These are phyloP conservation scores for Eugenia klotzschiana DNA, from an alignment of 441 rosid species.

Conservation along the genomic window DNA sequence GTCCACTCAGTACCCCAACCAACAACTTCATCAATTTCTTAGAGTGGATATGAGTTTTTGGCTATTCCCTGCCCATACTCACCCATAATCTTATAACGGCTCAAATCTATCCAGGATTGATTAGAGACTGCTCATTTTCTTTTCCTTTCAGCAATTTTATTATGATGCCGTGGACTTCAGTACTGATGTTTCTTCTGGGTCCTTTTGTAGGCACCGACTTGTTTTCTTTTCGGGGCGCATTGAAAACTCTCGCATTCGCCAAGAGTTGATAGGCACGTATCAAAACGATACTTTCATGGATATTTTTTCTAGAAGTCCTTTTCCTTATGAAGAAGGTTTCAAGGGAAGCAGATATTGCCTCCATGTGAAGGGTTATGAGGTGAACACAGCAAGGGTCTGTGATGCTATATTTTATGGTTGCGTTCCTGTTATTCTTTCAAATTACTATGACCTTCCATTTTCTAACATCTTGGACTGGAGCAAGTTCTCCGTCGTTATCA, in stretches of 20 bases:
- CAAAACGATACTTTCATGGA: constrained; percentile 19
- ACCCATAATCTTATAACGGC: background rate
- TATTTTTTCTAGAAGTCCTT: constrained; percentile 11
- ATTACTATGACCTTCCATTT: constrained; percentile 30
- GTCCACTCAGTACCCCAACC: background rate
- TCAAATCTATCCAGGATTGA: background rate
- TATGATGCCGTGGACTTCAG: background rate
- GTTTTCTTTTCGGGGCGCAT: constrained; percentile 22
- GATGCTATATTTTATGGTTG: constrained; percentile 33
- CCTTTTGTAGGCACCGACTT: constrained; percentile 22
- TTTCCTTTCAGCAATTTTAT: background rate
- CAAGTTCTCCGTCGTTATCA: constrained; percentile 23
- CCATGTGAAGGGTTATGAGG: constrained; percentile 35
- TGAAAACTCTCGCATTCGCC: constrained; percentile 23
- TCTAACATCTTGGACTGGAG: constrained; percentile 26
- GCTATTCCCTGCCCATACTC: background rate
- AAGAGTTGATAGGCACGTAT: constrained; percentile 14
- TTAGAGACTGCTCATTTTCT: background rate
- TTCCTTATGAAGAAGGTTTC: constrained; percentile 24
- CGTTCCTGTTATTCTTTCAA: constrained; percentile 27
- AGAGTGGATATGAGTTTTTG: background rate
- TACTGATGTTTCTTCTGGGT: background rate
- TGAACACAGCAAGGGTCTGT: constrained; percentile 27
- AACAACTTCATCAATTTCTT: background rate
- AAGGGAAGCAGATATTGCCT: constrained; percentile 27